Percentiles rank a stretch among this genome's conserved stretches.
Evolutionary conservation across 2,329 filamentous ascomycete genomes (phyloP).

Genomic region (Coniella lustricola): DNA sequence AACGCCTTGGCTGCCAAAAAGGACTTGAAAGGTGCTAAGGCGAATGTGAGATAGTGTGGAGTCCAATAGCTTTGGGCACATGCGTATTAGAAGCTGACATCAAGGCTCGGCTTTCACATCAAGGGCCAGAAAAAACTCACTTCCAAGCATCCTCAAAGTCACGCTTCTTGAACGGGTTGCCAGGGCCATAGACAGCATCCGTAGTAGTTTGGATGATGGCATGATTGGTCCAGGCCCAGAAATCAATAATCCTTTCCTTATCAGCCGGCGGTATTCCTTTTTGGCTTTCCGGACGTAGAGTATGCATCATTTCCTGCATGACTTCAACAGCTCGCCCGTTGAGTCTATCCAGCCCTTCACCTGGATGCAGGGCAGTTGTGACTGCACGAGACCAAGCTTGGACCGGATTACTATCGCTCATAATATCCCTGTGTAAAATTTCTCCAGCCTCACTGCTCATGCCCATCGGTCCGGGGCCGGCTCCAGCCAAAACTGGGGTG

Average conservation of each 20-base stretch:
- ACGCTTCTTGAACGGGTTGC: conserved; percentile 22
- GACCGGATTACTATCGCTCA: background rate
- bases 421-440: conserved; percentile 18
- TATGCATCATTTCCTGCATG: conserved; percentile 10
- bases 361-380: conserved; percentile 1
- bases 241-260: too few relatives aligned
- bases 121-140: conserved; percentile 6
- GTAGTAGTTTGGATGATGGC: conserved; percentile 20
- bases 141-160: conserved; percentile 19
- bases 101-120: too few relatives aligned
- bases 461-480: conserved; percentile 17
- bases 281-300: conserved; percentile 12
- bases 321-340: conserved; percentile 18
- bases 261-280: background rate
- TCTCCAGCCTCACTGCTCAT: conserved; percentile 21
- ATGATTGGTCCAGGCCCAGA: conserved; percentile 18
- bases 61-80: too few relatives aligned
- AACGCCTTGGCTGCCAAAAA: background rate
- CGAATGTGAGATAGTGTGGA: background rate
- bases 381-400: background rate
- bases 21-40: background rate
- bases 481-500: conserved; percentile 19
- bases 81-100: too few relatives aligned
- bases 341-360: conserved; percentile 18
- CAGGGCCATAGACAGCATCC: conserved; percentile 22